Base-by-base conservation (phyloP, 2,329 filamentous ascomycete genomes). In the Fusarium setosum region DNA sequence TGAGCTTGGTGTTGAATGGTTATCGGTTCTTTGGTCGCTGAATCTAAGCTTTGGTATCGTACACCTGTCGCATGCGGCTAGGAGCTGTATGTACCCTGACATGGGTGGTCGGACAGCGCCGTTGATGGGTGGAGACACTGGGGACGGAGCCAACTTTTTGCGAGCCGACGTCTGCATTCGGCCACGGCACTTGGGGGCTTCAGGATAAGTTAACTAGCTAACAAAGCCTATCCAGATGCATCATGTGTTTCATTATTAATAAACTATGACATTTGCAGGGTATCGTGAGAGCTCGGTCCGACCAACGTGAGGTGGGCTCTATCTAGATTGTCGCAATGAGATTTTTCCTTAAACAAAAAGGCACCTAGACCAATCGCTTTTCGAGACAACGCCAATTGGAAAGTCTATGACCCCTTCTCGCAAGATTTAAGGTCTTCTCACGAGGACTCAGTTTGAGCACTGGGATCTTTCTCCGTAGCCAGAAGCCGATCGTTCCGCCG, bases 41-140 rank as follows among this genome's bases (percentile, higher is more conserved):
- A 49, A 68, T 62, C 23, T 52, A 49, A 48, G 65, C 67, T 61
- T 70, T 29, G 21, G 48, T 68, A 65, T 67, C 55, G 70, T 72
- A 71, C 70, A 72, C 70, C 70, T 72, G 67, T 72, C 69, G 69
- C 70, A 72, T 72, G 58, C 49, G 57, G 65, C 63, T 67, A 70
- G 70, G 69, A 73, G 69, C 70, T 63, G 48, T 61, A 68, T 53
- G 58, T 59, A 56, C 61, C 69, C 64, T 66, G 38, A 61, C 63
- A 61, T 63, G 54, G 61, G 41, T 64, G 54, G 55, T 53, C 45
- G 53, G 53, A 60, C 52, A 59, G 56, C 61, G 34, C 37, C 51
- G 49, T 53, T 53, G 57, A 11, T 48, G 61, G 20, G 69, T 72
- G 70, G 70, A 61, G 68, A 58, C 60, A 5, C 44, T 18, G 32